These are phyloP conservation scores for Sedum album DNA, from an alignment of 164 flowering plant species.

Conservation along the genomic window DNA sequence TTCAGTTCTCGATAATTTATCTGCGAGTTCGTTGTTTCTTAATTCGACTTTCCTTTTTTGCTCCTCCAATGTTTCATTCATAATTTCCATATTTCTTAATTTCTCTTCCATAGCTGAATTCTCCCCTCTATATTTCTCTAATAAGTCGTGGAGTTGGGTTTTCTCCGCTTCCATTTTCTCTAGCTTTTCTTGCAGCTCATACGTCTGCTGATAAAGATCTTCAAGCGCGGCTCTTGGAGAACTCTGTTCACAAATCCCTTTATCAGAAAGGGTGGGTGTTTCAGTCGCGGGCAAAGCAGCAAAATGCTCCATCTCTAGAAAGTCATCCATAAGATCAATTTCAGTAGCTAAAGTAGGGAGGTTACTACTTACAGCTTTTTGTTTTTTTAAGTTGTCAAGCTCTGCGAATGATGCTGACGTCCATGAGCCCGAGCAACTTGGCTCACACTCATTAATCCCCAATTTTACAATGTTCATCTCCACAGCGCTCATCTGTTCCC, in stretches of 20 bases:
- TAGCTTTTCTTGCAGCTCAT: slow-evolving; percentile 25
- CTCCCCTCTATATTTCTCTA: slow-evolving; percentile 32
- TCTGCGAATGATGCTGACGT: slow-evolving; percentile 26
- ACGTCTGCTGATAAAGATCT: slow-evolving; percentile 11
- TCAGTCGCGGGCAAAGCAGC: slow-evolving; percentile 19
- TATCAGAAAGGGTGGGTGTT: slow-evolving; percentile 7
- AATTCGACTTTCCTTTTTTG: slow-evolving; percentile 15
- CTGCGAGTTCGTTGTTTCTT: slow-evolving; percentile 19
- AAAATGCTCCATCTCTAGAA: slow-evolving; percentile 48
- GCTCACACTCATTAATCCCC: slow-evolving; percentile 14
- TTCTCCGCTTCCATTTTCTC: slow-evolving; percentile 11
- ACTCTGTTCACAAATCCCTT: slow-evolving; percentile 8
- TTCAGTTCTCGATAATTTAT: slow-evolving; percentile 30
- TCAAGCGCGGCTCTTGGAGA: slow-evolving; percentile 16
- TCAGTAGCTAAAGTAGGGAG: slow-evolving; percentile 13
- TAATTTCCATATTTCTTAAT: background rate
- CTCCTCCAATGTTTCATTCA: background rate
- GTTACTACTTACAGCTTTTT: slow-evolving; percentile 12
- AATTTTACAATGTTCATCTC: background rate
- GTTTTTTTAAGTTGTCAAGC: slow-evolving; percentile 14
- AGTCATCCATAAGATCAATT: slow-evolving; percentile 43
- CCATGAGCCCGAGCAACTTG: slow-evolving; percentile 19
- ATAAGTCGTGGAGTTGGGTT: slow-evolving; percentile 37
- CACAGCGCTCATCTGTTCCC: slow-evolving; percentile 12
- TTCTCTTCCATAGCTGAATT: slow-evolving; percentile 26